Conservation (phyloP, 768 basidiomycete species). For the Lepiota brunneoincarnata region DNA sequence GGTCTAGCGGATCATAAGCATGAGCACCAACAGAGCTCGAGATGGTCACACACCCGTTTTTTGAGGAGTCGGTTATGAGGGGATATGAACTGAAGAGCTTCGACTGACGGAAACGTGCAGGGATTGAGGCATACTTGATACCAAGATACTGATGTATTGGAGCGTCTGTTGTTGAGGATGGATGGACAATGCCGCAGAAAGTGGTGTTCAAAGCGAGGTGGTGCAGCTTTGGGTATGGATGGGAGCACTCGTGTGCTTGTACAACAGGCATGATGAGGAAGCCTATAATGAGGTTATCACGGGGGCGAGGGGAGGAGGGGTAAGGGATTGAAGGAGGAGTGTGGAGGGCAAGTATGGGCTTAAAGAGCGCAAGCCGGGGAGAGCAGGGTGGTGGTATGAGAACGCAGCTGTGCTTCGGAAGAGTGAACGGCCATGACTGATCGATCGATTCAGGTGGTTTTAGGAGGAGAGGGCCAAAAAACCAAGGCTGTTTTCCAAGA, state of each 20-base stretch:
- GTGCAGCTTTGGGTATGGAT: constrained; percentile 34
- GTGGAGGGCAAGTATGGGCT: constrained; percentile 16
- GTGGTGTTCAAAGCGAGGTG: constrained; percentile 59
- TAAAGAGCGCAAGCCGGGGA: constrained; percentile 21
- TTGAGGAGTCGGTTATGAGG: constrained; percentile 57
- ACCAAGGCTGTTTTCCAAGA: constrained; percentile 25
- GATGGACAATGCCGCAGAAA: constrained; percentile 64
- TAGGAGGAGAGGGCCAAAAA: constrained; percentile 25
- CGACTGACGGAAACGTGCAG: constrained; percentile 76
- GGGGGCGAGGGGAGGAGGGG: constrained; percentile 14
- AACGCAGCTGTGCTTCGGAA: constrained; percentile 18
- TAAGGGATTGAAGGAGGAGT: constrained; percentile 11
- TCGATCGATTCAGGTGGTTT: constrained; percentile 33
- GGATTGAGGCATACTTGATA: constrained; percentile 73
- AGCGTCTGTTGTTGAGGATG: constrained; percentile 50
- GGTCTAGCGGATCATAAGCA: constrained; percentile 41
- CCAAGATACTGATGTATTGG: constrained; percentile 73
- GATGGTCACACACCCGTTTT: constrained; percentile 52
- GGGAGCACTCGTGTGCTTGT: constrained; percentile 18
- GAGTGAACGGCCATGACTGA: constrained; percentile 22
- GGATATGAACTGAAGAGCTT: constrained; percentile 57
- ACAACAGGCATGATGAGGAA: constrained; percentile 26
- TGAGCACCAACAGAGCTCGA: background rate
- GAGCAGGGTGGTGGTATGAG: constrained; percentile 14
- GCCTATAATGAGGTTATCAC: constrained; percentile 11